phyloP scores from a whole-genome alignment of 73 alveolate species.

The Chromera velia region DNA sequence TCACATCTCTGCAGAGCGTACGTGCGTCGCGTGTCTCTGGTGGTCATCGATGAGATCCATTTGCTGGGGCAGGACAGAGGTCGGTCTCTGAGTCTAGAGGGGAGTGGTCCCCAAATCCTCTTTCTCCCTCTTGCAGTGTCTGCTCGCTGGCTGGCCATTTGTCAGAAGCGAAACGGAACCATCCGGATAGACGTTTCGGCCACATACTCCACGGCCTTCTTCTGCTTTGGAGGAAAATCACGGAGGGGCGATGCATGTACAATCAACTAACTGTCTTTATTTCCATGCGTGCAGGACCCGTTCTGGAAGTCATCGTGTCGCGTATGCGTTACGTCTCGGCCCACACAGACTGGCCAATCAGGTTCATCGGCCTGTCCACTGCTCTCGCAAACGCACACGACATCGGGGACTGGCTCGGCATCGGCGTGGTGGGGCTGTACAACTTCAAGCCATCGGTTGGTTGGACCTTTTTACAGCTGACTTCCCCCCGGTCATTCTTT shows the following conservation, averaged over 20 bases:
- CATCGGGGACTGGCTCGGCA: constrained; percentile 84
- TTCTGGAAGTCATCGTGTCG: constrained; percentile 87
- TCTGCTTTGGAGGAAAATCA: too few species aligned
- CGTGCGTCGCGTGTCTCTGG: constrained; percentile 88
- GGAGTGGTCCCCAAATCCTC: neutral
- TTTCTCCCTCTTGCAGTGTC: too few species aligned
- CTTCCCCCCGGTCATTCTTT: neutral
- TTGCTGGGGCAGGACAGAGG: constrained; percentile 80
- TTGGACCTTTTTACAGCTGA: neutral
- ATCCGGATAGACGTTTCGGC: too few species aligned
- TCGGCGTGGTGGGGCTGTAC: constrained; percentile 72
- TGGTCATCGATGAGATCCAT: constrained; percentile 98
- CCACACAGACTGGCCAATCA: constrained; percentile 60
- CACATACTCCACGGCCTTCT: too few species aligned
- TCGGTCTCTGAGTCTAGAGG: neutral
- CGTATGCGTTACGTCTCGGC: constrained; percentile 86
- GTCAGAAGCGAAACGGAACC: too few species aligned
- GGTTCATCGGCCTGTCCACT: constrained; percentile 83
- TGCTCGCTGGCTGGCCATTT: too few species aligned
- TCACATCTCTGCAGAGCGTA: too few species aligned
- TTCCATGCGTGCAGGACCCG: constrained; percentile 96
- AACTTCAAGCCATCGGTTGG: constrained; percentile 98
- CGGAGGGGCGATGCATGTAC: neutral
- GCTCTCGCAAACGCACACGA: constrained; percentile 99
- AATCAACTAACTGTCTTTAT: constrained; percentile 61